phyloP scores from a whole-genome alignment of 2,329 filamentous ascomycete species.

The Trichoderma koningii region DNA sequence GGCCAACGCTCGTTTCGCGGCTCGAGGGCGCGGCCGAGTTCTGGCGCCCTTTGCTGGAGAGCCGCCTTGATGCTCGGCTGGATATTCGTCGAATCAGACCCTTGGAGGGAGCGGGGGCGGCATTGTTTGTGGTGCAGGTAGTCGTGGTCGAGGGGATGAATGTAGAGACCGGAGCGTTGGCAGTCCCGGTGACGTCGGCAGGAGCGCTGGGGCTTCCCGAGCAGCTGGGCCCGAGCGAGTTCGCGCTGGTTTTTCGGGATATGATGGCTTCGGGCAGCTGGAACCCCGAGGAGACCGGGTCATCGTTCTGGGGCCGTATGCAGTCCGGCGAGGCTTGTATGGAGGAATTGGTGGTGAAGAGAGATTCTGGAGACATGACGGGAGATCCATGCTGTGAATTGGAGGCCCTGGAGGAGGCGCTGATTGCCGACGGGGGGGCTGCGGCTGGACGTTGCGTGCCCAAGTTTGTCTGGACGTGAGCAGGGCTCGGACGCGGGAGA shows the following conservation, averaged over 20 bases:
- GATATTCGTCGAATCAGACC: constrained; percentile 80
- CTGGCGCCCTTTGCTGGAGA: constrained; percentile 68
- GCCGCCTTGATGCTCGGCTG: constrained; percentile 70
- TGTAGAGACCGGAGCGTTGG: constrained; percentile 3
- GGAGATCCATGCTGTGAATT: constrained; percentile 59
- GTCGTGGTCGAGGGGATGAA: constrained; percentile 5
- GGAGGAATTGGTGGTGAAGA: constrained; percentile 62
- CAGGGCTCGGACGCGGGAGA: constrained; percentile 48
- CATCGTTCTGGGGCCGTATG: constrained; percentile 56
- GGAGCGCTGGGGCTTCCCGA: constrained; percentile 59
- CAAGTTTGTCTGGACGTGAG: constrained; percentile 52
- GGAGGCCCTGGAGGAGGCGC: constrained; percentile 58
- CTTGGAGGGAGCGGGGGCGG: background rate
- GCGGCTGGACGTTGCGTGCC: constrained; percentile 43
- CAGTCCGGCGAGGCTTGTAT: constrained; percentile 68
- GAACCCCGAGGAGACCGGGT: constrained; percentile 57
- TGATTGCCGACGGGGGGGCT: constrained; percentile 56
- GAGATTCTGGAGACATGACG: constrained; percentile 56
- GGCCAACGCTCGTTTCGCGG: constrained; percentile 85
- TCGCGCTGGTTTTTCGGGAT: constrained; percentile 59
- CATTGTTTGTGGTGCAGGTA: constrained; percentile 31
- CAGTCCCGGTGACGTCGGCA: constrained; percentile 43
- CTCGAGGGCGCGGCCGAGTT: constrained; percentile 76
- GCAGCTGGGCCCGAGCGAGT: constrained; percentile 64
- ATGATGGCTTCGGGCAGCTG: constrained; percentile 75